phyloP scores from a whole-genome alignment of 225 moss, liverwort and hornwort genomes.

The Physcomitrium patens region DNA sequence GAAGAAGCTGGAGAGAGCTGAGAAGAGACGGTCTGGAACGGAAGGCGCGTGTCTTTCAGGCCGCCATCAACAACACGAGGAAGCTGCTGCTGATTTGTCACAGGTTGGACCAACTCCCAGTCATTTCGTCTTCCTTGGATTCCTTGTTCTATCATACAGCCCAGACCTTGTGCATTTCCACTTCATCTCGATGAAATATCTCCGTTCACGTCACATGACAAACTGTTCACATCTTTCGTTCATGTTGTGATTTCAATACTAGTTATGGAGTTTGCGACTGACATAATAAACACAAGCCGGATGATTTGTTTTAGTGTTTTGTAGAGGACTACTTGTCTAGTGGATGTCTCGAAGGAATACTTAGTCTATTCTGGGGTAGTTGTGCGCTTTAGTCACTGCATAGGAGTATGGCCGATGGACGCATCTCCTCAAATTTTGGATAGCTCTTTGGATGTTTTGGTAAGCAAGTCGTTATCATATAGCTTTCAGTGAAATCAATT shows the following conservation, averaged over 20 bases:
- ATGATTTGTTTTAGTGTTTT: not conserved
- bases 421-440: not conserved
- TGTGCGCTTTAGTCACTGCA: not conserved
- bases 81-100: conserved; percentile 28
- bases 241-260: not conserved
- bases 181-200: not conserved
- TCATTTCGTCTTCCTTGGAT: not conserved
- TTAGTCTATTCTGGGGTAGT: not conserved
- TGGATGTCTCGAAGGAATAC: not conserved
- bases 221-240: not conserved
- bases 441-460: not conserved
- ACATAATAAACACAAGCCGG: not conserved
- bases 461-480: conserved; percentile 6
- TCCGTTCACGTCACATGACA: not conserved
- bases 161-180: not conserved
- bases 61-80: conserved; percentile 31
- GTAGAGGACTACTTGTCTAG: not conserved
- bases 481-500: not conserved
- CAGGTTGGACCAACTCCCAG: conserved; percentile 36
- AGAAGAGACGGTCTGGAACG: conserved; percentile 28
- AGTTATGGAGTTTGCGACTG: not conserved
- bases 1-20: conserved; percentile 42
- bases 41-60: conserved; percentile 18
- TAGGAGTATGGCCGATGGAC: not conserved
- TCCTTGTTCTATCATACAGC: not conserved